A percentile compares a stretch with the other conserved stretches of the same genome.
phyloP scores from a whole-genome alignment of 2,329 filamentous ascomycete genomes.

The Ampelomyces quisqualis region DNA sequence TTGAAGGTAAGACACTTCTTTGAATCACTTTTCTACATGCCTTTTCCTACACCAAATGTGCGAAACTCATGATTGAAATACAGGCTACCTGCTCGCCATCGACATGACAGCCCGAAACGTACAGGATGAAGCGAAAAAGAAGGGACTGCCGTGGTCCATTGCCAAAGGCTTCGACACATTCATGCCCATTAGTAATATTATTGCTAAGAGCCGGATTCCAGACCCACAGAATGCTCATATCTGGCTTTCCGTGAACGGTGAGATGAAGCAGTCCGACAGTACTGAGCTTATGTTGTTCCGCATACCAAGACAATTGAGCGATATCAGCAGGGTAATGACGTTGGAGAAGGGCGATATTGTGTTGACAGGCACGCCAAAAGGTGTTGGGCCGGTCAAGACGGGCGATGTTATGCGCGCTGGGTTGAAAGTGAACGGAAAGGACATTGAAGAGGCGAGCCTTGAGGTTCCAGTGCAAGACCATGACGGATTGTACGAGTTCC shows the following conservation, averaged over 20 bases:
- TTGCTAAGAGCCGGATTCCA: constrained; percentile 75
- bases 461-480: constrained; percentile 82
- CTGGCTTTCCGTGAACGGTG: constrained; percentile 79
- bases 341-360: constrained; percentile 89
- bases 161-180: constrained; percentile 99
- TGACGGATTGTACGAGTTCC: constrained; percentile 73
- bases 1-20: constrained; percentile 62
- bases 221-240: constrained; percentile 88
- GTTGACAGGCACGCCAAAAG: constrained; percentile 95
- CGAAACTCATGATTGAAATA: background rate
- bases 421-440: constrained; percentile 74
- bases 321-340: constrained; percentile 94
- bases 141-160: constrained; percentile 93
- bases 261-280: constrained; percentile 77
- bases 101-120: constrained; percentile 97
- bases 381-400: constrained; percentile 80
- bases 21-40: background rate
- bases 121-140: constrained; percentile 95
- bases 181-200: constrained; percentile 78
- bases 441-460: constrained; percentile 80
- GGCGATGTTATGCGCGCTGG: constrained; percentile 88
- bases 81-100: constrained; percentile 85
- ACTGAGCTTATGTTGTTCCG: constrained; percentile 94
- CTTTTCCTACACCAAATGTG: background rate
- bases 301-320: constrained; percentile 81